These are phyloP conservation scores for Rugonectria rugulosa DNA, from an alignment of 2,329 filamentous ascomycete genomes.

Conservation along the genomic window DNA sequence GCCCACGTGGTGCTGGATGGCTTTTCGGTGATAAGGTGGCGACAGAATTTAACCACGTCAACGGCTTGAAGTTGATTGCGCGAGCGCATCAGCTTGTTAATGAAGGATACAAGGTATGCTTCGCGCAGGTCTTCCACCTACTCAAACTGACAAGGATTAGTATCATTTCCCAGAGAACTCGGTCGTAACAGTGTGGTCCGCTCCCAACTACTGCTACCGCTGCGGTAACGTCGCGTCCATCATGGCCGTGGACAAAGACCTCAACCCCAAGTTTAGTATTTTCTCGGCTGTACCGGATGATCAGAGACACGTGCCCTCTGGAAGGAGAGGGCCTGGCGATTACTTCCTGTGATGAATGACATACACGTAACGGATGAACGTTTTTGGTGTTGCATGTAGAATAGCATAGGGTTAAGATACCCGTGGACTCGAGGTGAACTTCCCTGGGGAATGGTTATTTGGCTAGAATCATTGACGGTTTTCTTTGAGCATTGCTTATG, in stretches of 20 bases:
- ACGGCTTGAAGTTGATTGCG: slow-evolving; percentile 93
- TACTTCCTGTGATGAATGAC: slow-evolving; percentile 67
- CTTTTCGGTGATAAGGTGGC: slow-evolving; percentile 98
- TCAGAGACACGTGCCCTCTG: slow-evolving; percentile 79
- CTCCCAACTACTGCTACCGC: slow-evolving; percentile 93
- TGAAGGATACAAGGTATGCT: slow-evolving; percentile 89
- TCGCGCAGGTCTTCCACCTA: neutral
- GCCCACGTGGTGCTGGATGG: slow-evolving; percentile 94
- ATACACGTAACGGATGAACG: slow-evolving; percentile 36
- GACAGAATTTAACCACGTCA: slow-evolving; percentile 96
- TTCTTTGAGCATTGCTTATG: slow-evolving; percentile 16
- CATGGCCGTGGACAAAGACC: slow-evolving; percentile 86
- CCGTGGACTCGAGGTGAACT: slow-evolving; percentile 46
- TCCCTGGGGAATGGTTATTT: slow-evolving; percentile 39
- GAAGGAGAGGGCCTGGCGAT: slow-evolving; percentile 70
- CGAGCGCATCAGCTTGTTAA: slow-evolving; percentile 98
- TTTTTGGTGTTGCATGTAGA: slow-evolving; percentile 48
- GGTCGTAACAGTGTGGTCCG: slow-evolving; percentile 97
- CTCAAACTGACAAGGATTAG: slow-evolving; percentile 51
- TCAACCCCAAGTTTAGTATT: slow-evolving; percentile 91
- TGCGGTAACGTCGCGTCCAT: slow-evolving; percentile 98
- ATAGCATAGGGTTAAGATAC: slow-evolving; percentile 53
- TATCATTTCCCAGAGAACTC: slow-evolving; percentile 96
- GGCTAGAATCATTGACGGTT: slow-evolving; percentile 35
- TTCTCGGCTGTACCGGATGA: slow-evolving; percentile 91